A percentile compares a stretch with the other conserved stretches of the same genome.
Conservation (phyloP, 1,284 basidiomycete genomes). For the Farysia itapuensis region DNA sequence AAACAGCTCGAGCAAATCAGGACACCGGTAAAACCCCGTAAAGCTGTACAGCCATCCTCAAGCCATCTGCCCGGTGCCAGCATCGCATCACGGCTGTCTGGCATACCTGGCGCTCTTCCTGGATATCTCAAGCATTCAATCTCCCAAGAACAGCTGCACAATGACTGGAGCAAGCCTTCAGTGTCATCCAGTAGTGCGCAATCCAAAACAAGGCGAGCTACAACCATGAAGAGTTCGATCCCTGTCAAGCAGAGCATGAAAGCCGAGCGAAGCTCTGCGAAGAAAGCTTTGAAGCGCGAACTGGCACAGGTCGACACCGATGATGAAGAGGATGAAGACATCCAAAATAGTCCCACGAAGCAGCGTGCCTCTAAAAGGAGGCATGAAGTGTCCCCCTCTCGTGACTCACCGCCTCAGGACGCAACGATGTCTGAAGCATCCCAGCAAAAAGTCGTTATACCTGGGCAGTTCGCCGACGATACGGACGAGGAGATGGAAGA, state of each 20-base stretch:
- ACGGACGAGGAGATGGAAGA: neutral
- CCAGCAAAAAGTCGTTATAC: neutral
- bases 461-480: slow-evolving; percentile 6
- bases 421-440: neutral
- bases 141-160: neutral
- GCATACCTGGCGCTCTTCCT: slow-evolving; percentile 25
- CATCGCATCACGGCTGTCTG: slow-evolving; percentile 15
- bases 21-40: slow-evolving; percentile 8
- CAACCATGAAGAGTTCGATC: slow-evolving; percentile 3
- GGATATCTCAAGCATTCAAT: slow-evolving; percentile 17
- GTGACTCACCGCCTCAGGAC: neutral
- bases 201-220: slow-evolving; percentile 3
- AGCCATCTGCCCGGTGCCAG: slow-evolving; percentile 2
- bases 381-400: slow-evolving; percentile 5
- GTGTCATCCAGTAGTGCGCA: neutral
- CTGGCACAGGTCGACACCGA: slow-evolving; percentile 1
- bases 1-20: slow-evolving; percentile 3
- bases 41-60: neutral
- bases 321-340: neutral
- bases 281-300: slow-evolving; percentile 3
- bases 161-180: neutral
- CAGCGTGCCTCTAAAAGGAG: slow-evolving; percentile 6
- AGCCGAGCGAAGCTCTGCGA: slow-evolving; percentile 2
- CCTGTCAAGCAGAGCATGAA: slow-evolving; percentile 1
- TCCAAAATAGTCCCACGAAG: neutral